These are phyloP conservation scores for Lachancea cidri DNA, from an alignment of 805 yeast genomes.

Conservation along the genomic window DNA sequence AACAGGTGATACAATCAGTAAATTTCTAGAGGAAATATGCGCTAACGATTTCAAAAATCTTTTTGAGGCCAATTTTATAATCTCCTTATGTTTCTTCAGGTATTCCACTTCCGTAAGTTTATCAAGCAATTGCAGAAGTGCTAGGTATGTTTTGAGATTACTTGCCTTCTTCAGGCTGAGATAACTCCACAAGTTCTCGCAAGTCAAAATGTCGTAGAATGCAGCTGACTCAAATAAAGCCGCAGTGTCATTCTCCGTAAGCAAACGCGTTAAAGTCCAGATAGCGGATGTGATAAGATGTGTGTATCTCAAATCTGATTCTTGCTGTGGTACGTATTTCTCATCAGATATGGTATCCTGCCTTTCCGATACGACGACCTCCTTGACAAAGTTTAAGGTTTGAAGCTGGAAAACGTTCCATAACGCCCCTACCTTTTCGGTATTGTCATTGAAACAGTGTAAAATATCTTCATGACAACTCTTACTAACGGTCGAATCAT, in stretches of 20 bases:
- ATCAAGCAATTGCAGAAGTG: slow-evolving; percentile 36
- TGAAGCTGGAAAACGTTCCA: slow-evolving; percentile 57
- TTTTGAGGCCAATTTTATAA: slow-evolving; percentile 32
- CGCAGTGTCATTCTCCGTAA: slow-evolving; percentile 14
- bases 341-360: slow-evolving; percentile 68
- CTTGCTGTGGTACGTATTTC: slow-evolving; percentile 61
- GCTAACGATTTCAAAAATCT: slow-evolving; percentile 32
- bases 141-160: slow-evolving; percentile 40
- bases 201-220: slow-evolving; percentile 34
- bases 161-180: slow-evolving; percentile 33
- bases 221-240: slow-evolving; percentile 8
- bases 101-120: slow-evolving; percentile 24
- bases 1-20: slow-evolving; percentile 41
- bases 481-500: slow-evolving; percentile 55
- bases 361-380: slow-evolving; percentile 51
- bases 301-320: slow-evolving; percentile 56
- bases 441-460: slow-evolving; percentile 51
- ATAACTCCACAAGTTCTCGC: slow-evolving; percentile 43
- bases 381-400: slow-evolving; percentile 49
- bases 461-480: slow-evolving; percentile 45
- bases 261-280: slow-evolving; percentile 38
- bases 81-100: slow-evolving; percentile 20
- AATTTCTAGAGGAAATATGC: slow-evolving; percentile 31
- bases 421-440: slow-evolving; percentile 48
- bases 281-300: slow-evolving; percentile 51